These are phyloP conservation scores for Suhomyces bolitotheri DNA, from an alignment of 1,139 yeast genomes.

Conservation along the genomic window DNA sequence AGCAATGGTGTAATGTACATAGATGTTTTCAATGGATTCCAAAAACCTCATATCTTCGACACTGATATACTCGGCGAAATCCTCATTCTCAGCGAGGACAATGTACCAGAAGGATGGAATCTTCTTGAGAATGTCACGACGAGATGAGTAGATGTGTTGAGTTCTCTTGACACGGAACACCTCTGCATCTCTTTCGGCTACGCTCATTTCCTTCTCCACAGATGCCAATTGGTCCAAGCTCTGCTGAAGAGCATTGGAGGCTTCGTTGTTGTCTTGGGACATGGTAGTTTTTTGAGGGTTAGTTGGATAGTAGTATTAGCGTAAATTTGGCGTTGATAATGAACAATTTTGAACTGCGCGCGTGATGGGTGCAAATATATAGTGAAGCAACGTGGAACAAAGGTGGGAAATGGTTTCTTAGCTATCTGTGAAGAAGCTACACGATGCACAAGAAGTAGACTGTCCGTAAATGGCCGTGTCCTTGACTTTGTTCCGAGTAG, in stretches of 20 bases:
- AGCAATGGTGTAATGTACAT: conserved; percentile 50
- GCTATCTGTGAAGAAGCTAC: too few species aligned
- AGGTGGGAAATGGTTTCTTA: too few species aligned
- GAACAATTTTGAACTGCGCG: conserved; percentile 25
- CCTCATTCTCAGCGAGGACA: conserved; percentile 72
- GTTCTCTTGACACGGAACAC: conserved; percentile 50
- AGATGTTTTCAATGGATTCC: conserved; percentile 58
- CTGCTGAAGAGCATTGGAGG: conserved; percentile 14
- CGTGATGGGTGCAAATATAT: conserved; percentile 6
- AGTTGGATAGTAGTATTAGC: too few species aligned
- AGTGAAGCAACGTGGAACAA: too few species aligned
- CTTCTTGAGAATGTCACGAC: conserved; percentile 46
- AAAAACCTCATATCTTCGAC: conserved; percentile 69
- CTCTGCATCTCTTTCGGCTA: conserved; percentile 57
- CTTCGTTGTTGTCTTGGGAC: conserved; percentile 9
- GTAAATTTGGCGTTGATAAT: background rate
- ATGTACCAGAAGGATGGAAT: conserved; percentile 78
- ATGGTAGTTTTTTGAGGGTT: too few species aligned
- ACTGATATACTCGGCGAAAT: conserved; percentile 67
- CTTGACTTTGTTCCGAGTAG: too few species aligned
- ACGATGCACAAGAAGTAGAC: too few species aligned
- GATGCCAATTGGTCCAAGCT: conserved; percentile 43
- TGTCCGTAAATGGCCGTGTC: too few species aligned
- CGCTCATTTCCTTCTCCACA: conserved; percentile 56
- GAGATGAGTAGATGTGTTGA: conserved; percentile 48